A percentile compares a stretch with the other conserved stretches of the same genome.
phyloP scores from a whole-genome alignment of 2,329 filamentous ascomycete genomes.

The Scortechinia acanthostroma region DNA sequence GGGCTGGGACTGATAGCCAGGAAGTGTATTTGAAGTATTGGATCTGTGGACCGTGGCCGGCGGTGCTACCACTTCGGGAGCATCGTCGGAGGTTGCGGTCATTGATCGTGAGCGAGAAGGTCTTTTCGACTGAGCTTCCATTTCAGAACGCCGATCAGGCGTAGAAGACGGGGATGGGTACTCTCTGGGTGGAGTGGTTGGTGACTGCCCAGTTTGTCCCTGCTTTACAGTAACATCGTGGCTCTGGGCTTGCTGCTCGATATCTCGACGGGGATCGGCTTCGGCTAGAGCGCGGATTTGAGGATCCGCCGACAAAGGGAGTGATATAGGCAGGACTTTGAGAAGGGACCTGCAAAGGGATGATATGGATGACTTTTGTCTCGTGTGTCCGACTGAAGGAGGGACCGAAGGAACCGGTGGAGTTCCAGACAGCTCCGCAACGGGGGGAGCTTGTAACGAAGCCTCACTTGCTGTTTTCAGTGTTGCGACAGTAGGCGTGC shows the following conservation, averaged over 20 bases:
- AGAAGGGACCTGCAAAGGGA: slow-evolving; percentile 21
- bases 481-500: background rate
- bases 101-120: slow-evolving; percentile 12
- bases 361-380: slow-evolving; percentile 21
- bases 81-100: slow-evolving; percentile 21
- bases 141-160: too few species aligned
- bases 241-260: too few species aligned
- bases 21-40: slow-evolving; percentile 9
- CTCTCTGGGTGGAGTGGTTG: too few species aligned
- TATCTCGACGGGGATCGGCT: too few species aligned
- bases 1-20: slow-evolving; percentile 13
- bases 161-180: too few species aligned
- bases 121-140: background rate
- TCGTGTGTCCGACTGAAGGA: slow-evolving; percentile 11
- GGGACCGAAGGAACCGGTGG: slow-evolving; percentile 12
- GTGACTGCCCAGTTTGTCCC: too few species aligned
- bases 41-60: slow-evolving; percentile 15
- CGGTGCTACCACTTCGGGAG: slow-evolving; percentile 19
- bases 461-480: too few species aligned
- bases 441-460: too few species aligned
- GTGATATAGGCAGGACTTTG: slow-evolving; percentile 14
- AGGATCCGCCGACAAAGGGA: slow-evolving; percentile 22
- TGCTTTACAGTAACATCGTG: too few species aligned
- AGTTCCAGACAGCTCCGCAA: slow-evolving; percentile 11
- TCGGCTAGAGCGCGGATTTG: slow-evolving; percentile 24